Conservation (phyloP, 129 eudicot genomes). For the Chrysanthemum makinoi region DNA sequence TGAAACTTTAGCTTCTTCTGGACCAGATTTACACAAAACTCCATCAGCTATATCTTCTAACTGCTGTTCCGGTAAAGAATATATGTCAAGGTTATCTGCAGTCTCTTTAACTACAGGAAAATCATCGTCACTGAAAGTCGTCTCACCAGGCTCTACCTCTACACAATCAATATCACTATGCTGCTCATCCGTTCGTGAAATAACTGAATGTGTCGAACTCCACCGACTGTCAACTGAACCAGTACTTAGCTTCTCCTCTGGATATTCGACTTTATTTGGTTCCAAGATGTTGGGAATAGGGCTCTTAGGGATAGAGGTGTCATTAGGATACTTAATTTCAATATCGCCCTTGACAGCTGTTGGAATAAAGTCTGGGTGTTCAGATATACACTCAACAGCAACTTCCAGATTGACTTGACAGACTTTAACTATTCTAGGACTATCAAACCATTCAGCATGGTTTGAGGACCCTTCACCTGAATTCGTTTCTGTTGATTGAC, state of each 20-base stretch:
- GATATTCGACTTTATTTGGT: constrained; percentile 17
- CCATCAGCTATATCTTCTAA: constrained; percentile 27
- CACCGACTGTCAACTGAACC: constrained; percentile 27
- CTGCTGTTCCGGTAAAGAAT: constrained; percentile 29
- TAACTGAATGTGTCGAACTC: constrained; percentile 22
- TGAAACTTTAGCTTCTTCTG: constrained; percentile 26
- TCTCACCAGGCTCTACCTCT: constrained; percentile 4
- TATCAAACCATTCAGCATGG: constrained; percentile 18
- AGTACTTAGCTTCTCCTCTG: constrained; percentile 24
- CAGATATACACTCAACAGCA: constrained; percentile 26
- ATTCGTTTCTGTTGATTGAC: constrained; percentile 23
- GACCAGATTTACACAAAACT: constrained; percentile 33
- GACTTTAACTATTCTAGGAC: constrained; percentile 21
- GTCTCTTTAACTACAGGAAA: constrained; percentile 32
- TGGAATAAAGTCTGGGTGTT: constrained; percentile 17
- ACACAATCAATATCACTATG: constrained; percentile 1
- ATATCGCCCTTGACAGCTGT: constrained; percentile 32
- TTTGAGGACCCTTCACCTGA: constrained; percentile 24
- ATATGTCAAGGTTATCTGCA: not conserved
- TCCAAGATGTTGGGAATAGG: constrained; percentile 19
- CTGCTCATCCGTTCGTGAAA: constrained; percentile 28
- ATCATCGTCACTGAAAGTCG: constrained; percentile 14
- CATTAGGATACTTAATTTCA: constrained; percentile 29
- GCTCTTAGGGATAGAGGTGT: constrained; percentile 20
- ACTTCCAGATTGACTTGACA: constrained; percentile 15